These are phyloP conservation scores for Trametes cingulata DNA, from an alignment of 768 basidiomycete genomes.

Conservation along the genomic window DNA sequence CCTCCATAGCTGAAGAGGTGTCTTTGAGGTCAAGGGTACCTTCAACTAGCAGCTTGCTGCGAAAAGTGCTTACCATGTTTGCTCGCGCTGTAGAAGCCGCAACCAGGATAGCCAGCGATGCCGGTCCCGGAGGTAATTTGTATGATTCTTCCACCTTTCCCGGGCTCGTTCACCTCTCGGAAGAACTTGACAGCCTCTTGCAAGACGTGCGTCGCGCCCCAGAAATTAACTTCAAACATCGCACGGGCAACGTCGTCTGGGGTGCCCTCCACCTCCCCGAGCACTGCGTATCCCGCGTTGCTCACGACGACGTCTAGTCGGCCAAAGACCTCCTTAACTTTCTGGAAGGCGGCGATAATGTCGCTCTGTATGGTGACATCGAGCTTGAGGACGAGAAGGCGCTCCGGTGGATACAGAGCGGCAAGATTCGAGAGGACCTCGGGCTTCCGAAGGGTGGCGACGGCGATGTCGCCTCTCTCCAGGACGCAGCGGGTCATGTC, in stretches of 20 bases:
- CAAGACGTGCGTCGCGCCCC: conserved; percentile 23
- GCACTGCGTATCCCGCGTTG: conserved; percentile 39
- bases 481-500: conserved; percentile 37
- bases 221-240: conserved; percentile 40
- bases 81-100: conserved; percentile 27
- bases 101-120: conserved; percentile 20
- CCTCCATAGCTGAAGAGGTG: conserved; percentile 28
- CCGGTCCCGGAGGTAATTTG: conserved; percentile 38
- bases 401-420: conserved; percentile 30
- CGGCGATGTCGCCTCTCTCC: conserved; percentile 39
- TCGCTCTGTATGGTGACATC: conserved; percentile 40
- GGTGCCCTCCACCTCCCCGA: conserved; percentile 41
- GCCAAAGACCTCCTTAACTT: conserved; percentile 39
- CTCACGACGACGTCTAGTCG: conserved; percentile 48
- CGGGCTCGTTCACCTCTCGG: conserved; percentile 30
- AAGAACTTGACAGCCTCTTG: conserved; percentile 32
- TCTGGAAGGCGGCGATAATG: conserved; percentile 37
- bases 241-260: conserved; percentile 32
- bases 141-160: conserved; percentile 37
- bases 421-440: conserved; percentile 34
- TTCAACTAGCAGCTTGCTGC: neutral
- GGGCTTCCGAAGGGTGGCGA: conserved; percentile 46
- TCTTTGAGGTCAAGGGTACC: neutral
- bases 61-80: conserved; percentile 20
- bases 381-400: conserved; percentile 40